Evolutionary conservation across 768 basidiomycete genomes (phyloP), one percentile per base, ranked within the genome.

Genomic region (Coprinopsis cinerea): DNA sequence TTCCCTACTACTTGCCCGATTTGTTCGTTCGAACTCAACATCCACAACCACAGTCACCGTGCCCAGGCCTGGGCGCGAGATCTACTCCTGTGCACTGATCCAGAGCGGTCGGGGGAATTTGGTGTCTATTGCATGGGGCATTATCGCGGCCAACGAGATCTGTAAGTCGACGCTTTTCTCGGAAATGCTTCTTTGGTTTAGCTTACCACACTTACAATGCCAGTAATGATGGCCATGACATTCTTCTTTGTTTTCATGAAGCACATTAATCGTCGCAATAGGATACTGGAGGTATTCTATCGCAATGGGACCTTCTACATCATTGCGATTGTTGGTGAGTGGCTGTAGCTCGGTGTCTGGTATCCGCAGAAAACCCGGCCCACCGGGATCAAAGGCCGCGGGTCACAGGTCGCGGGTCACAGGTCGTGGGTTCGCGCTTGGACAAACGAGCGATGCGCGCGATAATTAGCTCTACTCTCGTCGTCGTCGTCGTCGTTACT

Each of bases 141-240:
- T 32, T 15, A 15, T 32, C 15, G 9, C 15, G 30, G 15, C 30
- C 15, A 32, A 32, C 15, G 30, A 32, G 15, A 32, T 15, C 9
- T 32, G 30, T 32, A 32, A 32, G 30, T 32, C 9, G 9, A 32
- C n/a, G n/a, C n/a, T n/a, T n/a, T n/a, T n/a, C n/a, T 32, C 30
- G 15, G 7, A 32, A 7, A 15, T 9, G 15, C 30, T 15, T 9
- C 9, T 9, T 32, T 9, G 30, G 30, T 32, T n/a, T n/a, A n/a
- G 30, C 30, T 32, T 32, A 9, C 30, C 15, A 15, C 7, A 32
- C 15, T 32, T 15, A 15, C 7, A 32, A 32, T 32, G n/a, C 43
- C 42, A 23, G 45, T 52, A 41, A 47, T 52, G 37, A 40, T 32
- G 30, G 30, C 9, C 30, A 32, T 32, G 30, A 32, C 30, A 9